These are phyloP conservation scores for Microdochium nivale DNA, from an alignment of 2,329 filamentous ascomycete species.

Conservation along the genomic window DNA sequence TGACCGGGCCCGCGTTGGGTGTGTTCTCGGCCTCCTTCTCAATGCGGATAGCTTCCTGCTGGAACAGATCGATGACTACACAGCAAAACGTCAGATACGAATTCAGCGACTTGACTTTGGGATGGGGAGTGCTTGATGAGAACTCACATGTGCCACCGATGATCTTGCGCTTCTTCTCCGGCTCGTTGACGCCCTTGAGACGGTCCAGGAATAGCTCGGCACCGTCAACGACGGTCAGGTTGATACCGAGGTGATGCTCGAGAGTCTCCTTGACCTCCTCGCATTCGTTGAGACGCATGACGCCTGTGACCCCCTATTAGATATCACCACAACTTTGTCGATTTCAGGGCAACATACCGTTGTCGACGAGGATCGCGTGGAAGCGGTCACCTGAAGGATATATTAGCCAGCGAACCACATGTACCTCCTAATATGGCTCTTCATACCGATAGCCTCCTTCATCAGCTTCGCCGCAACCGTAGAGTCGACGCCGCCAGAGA, in stretches of 20 bases:
- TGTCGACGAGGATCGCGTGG: conserved; percentile 78
- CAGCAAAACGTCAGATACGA: neutral
- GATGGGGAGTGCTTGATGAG: neutral
- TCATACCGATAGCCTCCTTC: conserved; percentile 63
- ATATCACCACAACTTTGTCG: conserved; percentile 2
- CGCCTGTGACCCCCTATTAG: conserved; percentile 14
- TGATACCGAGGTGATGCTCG: conserved; percentile 73
- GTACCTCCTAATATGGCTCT: neutral
- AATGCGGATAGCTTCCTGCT: conserved; percentile 63
- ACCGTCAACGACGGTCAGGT: conserved; percentile 80
- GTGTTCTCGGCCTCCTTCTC: conserved; percentile 62
- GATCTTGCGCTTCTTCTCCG: conserved; percentile 85
- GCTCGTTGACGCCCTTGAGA: conserved; percentile 67
- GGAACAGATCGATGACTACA: conserved; percentile 71
- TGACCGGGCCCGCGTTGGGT: conserved; percentile 62
- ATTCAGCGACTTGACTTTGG: no score
- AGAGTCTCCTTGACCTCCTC: conserved; percentile 74
- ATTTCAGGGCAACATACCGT: conserved; percentile 37
- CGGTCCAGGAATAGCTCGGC: conserved; percentile 67
- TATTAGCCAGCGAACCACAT: neutral
- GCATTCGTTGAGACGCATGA: conserved; percentile 81
- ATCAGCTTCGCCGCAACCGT: conserved; percentile 84
- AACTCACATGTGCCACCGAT: conserved; percentile 59
- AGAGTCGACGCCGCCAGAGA: conserved; percentile 79
- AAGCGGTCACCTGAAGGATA: conserved; percentile 58